phyloP scores from a whole-genome alignment of 768 basidiomycete species.

The Mycena epipterygia region DNA sequence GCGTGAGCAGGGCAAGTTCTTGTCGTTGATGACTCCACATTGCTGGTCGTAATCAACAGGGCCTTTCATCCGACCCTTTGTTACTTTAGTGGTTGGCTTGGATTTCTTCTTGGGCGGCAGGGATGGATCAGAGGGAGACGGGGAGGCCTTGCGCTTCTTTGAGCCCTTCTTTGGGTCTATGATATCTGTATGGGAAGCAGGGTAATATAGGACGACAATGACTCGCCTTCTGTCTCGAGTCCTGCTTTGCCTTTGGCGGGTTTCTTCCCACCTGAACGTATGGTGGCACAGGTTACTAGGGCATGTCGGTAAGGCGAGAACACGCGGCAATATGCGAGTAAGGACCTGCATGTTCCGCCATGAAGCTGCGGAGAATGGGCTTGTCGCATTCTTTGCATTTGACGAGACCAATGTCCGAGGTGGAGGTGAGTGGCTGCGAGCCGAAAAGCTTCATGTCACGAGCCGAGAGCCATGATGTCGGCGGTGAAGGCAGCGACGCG shows the following conservation, averaged over 20 bases:
- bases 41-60: slow-evolving; percentile 93
- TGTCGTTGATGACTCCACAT: slow-evolving; percentile 98
- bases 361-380: slow-evolving; percentile 81
- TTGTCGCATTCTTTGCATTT: slow-evolving; percentile 88
- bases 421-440: slow-evolving; percentile 76
- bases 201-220: slow-evolving; percentile 25
- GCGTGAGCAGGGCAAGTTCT: slow-evolving; percentile 91
- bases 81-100: slow-evolving; percentile 77
- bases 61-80: slow-evolving; percentile 84
- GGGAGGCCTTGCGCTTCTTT: slow-evolving; percentile 90
- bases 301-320: slow-evolving; percentile 1
- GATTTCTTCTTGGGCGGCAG: slow-evolving; percentile 84
- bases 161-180: slow-evolving; percentile 60
- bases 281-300: slow-evolving; percentile 73
- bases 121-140: slow-evolving; percentile 71
- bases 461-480: slow-evolving; percentile 88
- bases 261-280: slow-evolving; percentile 68
- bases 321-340: slow-evolving; percentile 15
- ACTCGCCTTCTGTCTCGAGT: slow-evolving; percentile 61
- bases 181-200: slow-evolving; percentile 23
- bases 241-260: slow-evolving; percentile 65
- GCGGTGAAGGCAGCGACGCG: slow-evolving; percentile 72
- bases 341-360: slow-evolving; percentile 83
- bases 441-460: slow-evolving; percentile 93
- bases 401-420: slow-evolving; percentile 71